Evolutionary conservation across 2,329 filamentous ascomycete genomes (phyloP), one percentile per base, ranked within the genome.

Genomic region (Fusarium newnesense): DNA sequence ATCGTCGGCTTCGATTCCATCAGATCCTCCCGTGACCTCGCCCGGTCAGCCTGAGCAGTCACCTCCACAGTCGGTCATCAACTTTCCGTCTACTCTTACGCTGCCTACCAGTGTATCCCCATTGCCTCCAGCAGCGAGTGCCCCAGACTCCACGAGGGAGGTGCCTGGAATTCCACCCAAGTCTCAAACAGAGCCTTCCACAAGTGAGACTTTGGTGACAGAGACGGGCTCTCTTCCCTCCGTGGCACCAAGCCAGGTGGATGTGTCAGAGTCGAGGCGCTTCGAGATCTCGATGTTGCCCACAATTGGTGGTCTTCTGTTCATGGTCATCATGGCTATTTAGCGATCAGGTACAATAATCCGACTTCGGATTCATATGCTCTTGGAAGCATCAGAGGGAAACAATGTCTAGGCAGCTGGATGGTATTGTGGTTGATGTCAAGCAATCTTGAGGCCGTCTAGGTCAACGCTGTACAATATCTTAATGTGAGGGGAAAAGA

Each of bases 201-300:
- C 24, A 9, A 60, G 69, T 42, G 70, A 64, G 56, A 69, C 49
- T 57, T 64, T 62, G 60, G 63, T 60, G 47, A 73, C 49, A 44
- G 72, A 78, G 30, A 76, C 65, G 11, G 73, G 73, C 13, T 59
- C 76, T 43, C 66, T 66, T 58, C 67, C 79, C 30, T 76, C 76
- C 2, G 46, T 72, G 36, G 53, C 65, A 15, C 67, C 80, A 26
- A 80, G 74, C 11, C 75, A 70, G 30, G 76, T 82, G 5, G 70
- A 69, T 10, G 69, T 75, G 9, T 81, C 81, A 7, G 75, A 75
- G 49, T 79, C 79, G 4, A 73, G 59, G 2, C 73, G 65, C 21
- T 71, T 73, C 26, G 69, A 70, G 6, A 47, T 77, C 21, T 69
- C 76, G 10, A 64, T 75, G 7, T 52, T 81, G 15, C 52, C 64